phyloP scores from a whole-genome alignment of 2,329 filamentous ascomycete species.

The Pseudocercospora ulei region DNA sequence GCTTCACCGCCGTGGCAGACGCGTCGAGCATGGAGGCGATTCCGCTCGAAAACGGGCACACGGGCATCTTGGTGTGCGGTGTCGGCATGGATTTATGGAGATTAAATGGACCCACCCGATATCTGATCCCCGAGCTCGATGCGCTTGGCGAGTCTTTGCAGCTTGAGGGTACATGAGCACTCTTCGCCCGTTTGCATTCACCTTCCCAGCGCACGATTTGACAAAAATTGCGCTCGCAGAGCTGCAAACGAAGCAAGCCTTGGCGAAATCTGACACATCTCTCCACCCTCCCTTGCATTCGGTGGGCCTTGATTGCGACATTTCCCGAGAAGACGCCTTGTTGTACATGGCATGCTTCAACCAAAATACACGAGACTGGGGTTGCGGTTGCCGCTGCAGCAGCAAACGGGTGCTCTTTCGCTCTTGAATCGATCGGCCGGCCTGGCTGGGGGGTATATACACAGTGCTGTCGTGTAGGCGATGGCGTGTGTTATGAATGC shows the following conservation, averaged over 20 bases:
- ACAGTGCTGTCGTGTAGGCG: slow-evolving; percentile 12
- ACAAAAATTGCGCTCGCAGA: no score
- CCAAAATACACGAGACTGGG: slow-evolving; percentile 3
- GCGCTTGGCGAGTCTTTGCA: no score
- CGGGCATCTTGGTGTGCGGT: slow-evolving; percentile 39
- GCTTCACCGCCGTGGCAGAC: slow-evolving; percentile 47
- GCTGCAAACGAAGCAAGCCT: no score
- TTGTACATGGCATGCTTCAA: slow-evolving; percentile 4
- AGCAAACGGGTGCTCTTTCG: slow-evolving; percentile 1
- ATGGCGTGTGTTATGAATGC: slow-evolving; percentile 11
- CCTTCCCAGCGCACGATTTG: no score
- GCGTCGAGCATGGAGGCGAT: slow-evolving; percentile 45
- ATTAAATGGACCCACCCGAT: no score
- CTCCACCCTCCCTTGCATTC: slow-evolving; percentile 1
- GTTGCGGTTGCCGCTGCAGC: slow-evolving; percentile 6
- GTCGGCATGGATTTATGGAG: slow-evolving; percentile 44
- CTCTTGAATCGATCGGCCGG: background rate
- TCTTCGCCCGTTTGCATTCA: no score
- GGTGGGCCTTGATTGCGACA: slow-evolving; percentile 1
- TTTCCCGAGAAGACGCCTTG: slow-evolving; percentile 10
- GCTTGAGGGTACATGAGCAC: no score
- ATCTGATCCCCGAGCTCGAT: no score
- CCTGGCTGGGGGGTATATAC: slow-evolving; percentile 12
- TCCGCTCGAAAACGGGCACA: slow-evolving; percentile 5
- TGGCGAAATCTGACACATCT: no score